Evolutionary conservation across 2,329 filamentous ascomycete species (phyloP).

Genomic region (Botrytis medusae): DNA sequence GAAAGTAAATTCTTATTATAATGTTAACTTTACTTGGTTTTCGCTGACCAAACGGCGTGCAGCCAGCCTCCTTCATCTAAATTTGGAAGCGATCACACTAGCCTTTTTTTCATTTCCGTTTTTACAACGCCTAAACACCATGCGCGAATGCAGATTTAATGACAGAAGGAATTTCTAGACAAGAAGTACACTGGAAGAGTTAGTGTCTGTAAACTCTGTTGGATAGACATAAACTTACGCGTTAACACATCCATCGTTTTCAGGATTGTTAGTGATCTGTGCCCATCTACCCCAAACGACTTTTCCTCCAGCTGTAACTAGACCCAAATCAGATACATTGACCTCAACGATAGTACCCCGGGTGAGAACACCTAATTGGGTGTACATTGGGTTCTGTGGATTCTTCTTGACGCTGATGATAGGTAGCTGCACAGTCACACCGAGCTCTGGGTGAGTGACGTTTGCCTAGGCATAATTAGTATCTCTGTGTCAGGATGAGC

Average conservation of each 20-base stretch:
- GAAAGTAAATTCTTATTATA: conserved; percentile 13
- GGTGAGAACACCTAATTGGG: conserved; percentile 84
- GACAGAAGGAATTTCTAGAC: conserved; percentile 25
- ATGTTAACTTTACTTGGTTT: conserved; percentile 2
- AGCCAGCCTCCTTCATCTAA: background rate
- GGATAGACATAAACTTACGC: conserved; percentile 25
- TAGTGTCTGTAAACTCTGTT: background rate
- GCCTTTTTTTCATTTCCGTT: conserved; percentile 6
- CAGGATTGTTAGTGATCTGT: conserved; percentile 54
- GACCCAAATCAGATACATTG: conserved; percentile 86
- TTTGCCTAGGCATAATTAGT: conserved; percentile 46
- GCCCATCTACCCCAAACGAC: conserved; percentile 89
- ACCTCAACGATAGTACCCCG: conserved; percentile 87
- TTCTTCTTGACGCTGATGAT: conserved; percentile 78
- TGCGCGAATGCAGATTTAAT: conserved; percentile 18
- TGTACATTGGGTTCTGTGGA: conserved; percentile 86
- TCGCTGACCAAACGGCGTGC: background rate
- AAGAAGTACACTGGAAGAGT: conserved; percentile 30
- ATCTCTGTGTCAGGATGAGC: background rate
- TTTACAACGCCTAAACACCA: conserved; percentile 25
- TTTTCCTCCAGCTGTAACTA: conserved; percentile 89
- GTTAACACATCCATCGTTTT: conserved; percentile 33
- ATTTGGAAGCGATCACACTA: background rate
- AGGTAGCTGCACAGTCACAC: conserved; percentile 83
- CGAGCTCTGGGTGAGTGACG: conserved; percentile 72